Evolutionary conservation across 176 grass and related monocot species (phyloP).

Genomic region (Melocanna baccifera): DNA sequence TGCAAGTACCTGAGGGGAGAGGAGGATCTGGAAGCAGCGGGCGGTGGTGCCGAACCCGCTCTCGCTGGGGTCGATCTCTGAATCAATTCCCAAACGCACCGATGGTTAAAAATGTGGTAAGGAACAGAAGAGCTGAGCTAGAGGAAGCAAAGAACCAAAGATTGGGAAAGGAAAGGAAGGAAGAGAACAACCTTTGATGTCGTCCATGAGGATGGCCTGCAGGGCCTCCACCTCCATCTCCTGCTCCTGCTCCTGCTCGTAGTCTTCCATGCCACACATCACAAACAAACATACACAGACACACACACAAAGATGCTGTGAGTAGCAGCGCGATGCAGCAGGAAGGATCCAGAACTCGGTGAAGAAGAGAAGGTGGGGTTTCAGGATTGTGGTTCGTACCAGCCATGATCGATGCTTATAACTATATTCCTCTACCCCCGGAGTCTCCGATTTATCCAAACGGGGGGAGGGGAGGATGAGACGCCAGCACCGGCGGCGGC

Average conservation of each 20-base stretch:
- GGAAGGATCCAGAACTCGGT: not conserved
- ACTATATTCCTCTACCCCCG: not conserved
- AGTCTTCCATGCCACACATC: slow-evolving; percentile 47
- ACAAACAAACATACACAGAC: not conserved
- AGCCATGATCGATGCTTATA: slow-evolving; percentile 33
- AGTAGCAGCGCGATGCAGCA: slow-evolving; percentile 12
- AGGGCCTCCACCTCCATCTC: slow-evolving; percentile 97
- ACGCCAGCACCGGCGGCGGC: not conserved
- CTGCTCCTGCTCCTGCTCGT: slow-evolving; percentile 96
- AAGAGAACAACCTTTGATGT: slow-evolving; percentile 44
- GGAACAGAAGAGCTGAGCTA: not conserved
- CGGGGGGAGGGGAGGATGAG: not conserved
- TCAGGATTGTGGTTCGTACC: slow-evolving; percentile 27
- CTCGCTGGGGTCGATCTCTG: slow-evolving; percentile 86
- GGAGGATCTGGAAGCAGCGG: slow-evolving; percentile 78
- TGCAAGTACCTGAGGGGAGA: slow-evolving; percentile 66
- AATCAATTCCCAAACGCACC: not conserved
- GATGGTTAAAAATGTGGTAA: slow-evolving; percentile 5
- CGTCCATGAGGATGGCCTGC: slow-evolving; percentile 96
- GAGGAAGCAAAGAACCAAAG: not conserved
- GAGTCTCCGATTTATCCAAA: not conserved
- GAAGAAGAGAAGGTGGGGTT: not conserved
- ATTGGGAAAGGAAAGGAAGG: slow-evolving; percentile 8
- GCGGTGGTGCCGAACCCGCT: slow-evolving; percentile 71
- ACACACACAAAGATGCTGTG: not conserved